phyloP scores from a whole-genome alignment of 257 asterid species.

The Penstemon eatonii region DNA sequence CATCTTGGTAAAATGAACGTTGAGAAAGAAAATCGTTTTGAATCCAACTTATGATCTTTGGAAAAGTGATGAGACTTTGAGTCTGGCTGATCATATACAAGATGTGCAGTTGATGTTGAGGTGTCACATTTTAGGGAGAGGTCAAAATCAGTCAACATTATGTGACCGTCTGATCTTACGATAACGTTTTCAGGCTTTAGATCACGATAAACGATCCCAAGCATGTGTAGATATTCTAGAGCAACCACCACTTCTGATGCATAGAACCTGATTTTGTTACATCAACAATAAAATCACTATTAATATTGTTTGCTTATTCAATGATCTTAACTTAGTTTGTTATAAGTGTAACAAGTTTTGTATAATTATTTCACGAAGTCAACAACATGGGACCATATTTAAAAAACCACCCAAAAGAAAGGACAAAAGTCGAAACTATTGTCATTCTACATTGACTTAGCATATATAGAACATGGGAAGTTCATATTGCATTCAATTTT shows the following conservation, averaged over 20 bases:
- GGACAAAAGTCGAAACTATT: not conserved
- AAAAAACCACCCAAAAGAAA: constrained; percentile 4
- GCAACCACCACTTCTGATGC: constrained; percentile 83
- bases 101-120: constrained; percentile 45
- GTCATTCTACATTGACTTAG: not conserved
- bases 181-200: constrained; percentile 79
- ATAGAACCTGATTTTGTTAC: constrained; percentile 50
- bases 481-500: not conserved
- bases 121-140: constrained; percentile 58
- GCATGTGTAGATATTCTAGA: constrained; percentile 80
- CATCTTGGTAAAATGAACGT: constrained; percentile 54
- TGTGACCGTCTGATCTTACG: constrained; percentile 67
- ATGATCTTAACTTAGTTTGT: constrained; percentile 3
- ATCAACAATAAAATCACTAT: constrained; percentile 1
- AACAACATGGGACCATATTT: constrained; percentile 10
- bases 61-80: constrained; percentile 1
- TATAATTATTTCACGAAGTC: constrained; percentile 22
- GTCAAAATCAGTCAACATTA: constrained; percentile 80
- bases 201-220: constrained; percentile 67
- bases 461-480: not conserved
- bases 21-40: constrained; percentile 32
- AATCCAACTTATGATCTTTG: not conserved
- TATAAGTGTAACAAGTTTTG: constrained; percentile 9
- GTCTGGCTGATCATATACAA: constrained; percentile 33
- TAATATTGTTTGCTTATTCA: constrained; percentile 8